Evolutionary conservation across 2,329 filamentous ascomycete genomes (phyloP).

Genomic region (Claviceps purpurea): DNA sequence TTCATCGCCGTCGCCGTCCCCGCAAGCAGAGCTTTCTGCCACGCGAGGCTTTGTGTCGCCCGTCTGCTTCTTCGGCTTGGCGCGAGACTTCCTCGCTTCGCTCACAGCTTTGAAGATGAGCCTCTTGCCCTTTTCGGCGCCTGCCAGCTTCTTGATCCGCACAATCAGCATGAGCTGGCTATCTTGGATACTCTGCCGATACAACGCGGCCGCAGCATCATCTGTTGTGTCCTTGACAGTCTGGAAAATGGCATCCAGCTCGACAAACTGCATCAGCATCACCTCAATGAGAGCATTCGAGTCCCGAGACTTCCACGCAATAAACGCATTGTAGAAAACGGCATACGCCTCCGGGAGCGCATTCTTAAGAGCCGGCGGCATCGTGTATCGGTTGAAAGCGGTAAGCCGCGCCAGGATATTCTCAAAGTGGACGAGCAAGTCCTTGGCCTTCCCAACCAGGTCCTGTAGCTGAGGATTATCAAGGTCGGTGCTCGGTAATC

Average conservation of each 20-base stretch:
- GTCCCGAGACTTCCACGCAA: conserved; percentile 72
- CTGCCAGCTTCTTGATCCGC: conserved; percentile 65
- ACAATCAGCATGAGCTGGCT: conserved; percentile 71
- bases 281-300: conserved; percentile 66
- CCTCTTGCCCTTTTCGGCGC: conserved; percentile 54
- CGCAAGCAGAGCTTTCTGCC: conserved; percentile 30
- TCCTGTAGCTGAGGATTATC: conserved; percentile 53
- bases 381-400: conserved; percentile 51
- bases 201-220: conserved; percentile 60
- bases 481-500: conserved; percentile 30
- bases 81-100: conserved; percentile 51
- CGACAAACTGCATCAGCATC: conserved; percentile 78
- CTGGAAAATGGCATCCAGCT: conserved; percentile 72
- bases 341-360: conserved; percentile 57
- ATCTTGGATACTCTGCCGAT: conserved; percentile 65
- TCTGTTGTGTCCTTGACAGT: conserved; percentile 68
- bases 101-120: conserved; percentile 63
- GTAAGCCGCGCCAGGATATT: conserved; percentile 54
- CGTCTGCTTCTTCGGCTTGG: conserved; percentile 47
- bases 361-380: conserved; percentile 47
- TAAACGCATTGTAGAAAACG: conserved; percentile 65
- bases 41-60: conserved; percentile 60
- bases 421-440: conserved; percentile 67
- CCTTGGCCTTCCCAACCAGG: conserved; percentile 63
- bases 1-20: conserved; percentile 13